Percentiles rank a stretch among this genome's conserved stretches.
Conservation (phyloP, 805 yeast genomes). For the Saturnispora mendoncae region DNA sequence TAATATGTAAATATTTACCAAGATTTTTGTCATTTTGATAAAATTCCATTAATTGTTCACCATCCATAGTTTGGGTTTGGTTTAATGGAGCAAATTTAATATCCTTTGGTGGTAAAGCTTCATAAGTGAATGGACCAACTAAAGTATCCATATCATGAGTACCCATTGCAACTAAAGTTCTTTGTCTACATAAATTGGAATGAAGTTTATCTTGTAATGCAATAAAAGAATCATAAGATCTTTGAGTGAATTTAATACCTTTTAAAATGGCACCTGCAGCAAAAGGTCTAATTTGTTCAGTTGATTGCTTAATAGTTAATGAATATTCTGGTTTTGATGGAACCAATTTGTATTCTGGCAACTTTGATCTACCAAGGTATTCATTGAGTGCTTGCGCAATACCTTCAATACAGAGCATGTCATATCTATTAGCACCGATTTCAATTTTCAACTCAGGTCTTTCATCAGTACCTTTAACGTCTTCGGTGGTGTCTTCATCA, state of each 20-base stretch:
- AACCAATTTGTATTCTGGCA: constrained; percentile 60
- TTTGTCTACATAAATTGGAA: constrained; percentile 90
- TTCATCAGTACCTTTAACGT: constrained; percentile 60
- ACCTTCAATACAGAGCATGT: constrained; percentile 96
- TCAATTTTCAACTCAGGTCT: constrained; percentile 97
- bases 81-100: constrained; percentile 69
- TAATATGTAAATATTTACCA: constrained; percentile 81
- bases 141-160: constrained; percentile 88
- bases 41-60: constrained; percentile 74
- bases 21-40: constrained; percentile 86
- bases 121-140: constrained; percentile 76
- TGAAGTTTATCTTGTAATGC: constrained; percentile 94
- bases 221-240: constrained; percentile 89
- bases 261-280: constrained; percentile 94
- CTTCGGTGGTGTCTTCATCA: constrained; percentile 92
- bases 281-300: constrained; percentile 73
- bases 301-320: constrained; percentile 68
- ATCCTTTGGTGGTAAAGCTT: constrained; percentile 72
- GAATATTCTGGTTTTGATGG: constrained; percentile 52
- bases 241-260: constrained; percentile 69
- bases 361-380: constrained; percentile 58
- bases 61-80: constrained; percentile 62
- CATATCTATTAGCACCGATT: constrained; percentile 97
- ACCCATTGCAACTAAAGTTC: constrained; percentile 97
- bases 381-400: constrained; percentile 91